Evolutionary conservation across 257 asterid genomes (phyloP), one percentile per base, ranked within the genome.

Genomic region (Scutellaria baicalensis): DNA sequence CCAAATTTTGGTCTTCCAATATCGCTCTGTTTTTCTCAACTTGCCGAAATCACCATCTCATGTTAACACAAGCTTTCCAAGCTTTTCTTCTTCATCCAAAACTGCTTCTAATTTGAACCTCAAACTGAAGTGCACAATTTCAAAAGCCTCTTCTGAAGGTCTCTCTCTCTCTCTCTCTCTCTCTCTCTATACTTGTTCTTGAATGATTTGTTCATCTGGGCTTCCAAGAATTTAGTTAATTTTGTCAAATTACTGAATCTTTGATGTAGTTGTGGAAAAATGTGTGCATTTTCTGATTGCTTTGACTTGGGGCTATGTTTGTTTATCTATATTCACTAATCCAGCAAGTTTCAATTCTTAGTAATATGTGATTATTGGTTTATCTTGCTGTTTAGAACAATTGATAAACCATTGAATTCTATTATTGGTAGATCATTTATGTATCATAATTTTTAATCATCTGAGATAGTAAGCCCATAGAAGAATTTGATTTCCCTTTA

Each of bases 141-240:
- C 80, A 59, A 75, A 77, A 77, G 89, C 87, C 74, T 62, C 86
- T 56, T 72, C 88, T 76, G 75, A 78, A 75, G 97, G 90, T 86
- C 51, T 8, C 74, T 75, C 59, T 66, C 12, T 52, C 49, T 50
- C 49, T 64, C 54, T 70, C 59, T 14, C 35, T 9, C 4, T n/a
- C n/a, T n/a, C n/a, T n/a, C n/a, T n/a, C n/a, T n/a, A 1, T 40
- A 18, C 66, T 8, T 20, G 35, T 36, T 52, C 5, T 55, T 69
- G 52, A 44, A 18, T 18, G 2, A 23, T 27, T 66, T 57, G 13
- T 11, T 68, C 71, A 17, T 39, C 59, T 63, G 77, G 73, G 69
- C 55, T 33, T 75, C 47, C 47, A 31, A 31, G 9, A 74, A 67
- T 59, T 40, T 58, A 4, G 27, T 48, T 4, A 8, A 31, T 56